A percentile compares a stretch with the other conserved stretches of the same genome.
Evolutionary conservation across 306 rosid species (phyloP).

Genomic region (Cicer bijugum): DNA sequence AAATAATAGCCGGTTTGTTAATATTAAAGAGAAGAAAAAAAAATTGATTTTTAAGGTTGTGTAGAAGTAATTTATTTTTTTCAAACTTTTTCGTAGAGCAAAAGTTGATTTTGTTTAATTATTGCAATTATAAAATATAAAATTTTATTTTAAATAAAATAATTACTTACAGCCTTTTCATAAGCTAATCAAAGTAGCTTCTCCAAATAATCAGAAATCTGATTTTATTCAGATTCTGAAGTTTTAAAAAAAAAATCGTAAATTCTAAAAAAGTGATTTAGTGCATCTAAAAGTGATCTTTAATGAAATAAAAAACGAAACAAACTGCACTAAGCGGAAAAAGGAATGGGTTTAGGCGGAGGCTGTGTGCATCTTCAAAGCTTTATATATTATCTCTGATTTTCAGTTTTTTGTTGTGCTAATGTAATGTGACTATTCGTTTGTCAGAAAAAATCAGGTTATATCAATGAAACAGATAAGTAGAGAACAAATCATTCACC

Average conservation of each 20-base stretch:
- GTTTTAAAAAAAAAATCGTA: too few species aligned
- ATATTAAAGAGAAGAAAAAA: background rate
- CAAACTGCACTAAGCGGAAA: background rate
- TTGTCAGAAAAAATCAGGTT: background rate
- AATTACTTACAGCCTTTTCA: background rate
- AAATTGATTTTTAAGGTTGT: background rate
- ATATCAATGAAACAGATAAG: background rate
- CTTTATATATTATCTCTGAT: background rate
- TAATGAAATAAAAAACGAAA: background rate
- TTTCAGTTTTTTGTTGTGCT: background rate
- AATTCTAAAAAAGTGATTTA: background rate
- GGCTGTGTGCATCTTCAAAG: background rate
- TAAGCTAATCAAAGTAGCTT: constrained; percentile 7
- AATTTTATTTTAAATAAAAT: background rate
- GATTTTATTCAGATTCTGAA: background rate
- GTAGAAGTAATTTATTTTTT: background rate
- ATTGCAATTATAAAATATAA: background rate
- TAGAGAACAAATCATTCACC: constrained; percentile 4
- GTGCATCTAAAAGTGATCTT: background rate
- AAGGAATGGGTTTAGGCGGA: background rate
- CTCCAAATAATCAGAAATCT: background rate
- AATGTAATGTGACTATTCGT: background rate
- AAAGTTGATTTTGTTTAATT: background rate
- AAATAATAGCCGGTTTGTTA: background rate
- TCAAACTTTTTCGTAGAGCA: background rate